Conservation (phyloP, 2,329 filamentous ascomycete species). For the Paraconiothyrium brasiliense region DNA sequence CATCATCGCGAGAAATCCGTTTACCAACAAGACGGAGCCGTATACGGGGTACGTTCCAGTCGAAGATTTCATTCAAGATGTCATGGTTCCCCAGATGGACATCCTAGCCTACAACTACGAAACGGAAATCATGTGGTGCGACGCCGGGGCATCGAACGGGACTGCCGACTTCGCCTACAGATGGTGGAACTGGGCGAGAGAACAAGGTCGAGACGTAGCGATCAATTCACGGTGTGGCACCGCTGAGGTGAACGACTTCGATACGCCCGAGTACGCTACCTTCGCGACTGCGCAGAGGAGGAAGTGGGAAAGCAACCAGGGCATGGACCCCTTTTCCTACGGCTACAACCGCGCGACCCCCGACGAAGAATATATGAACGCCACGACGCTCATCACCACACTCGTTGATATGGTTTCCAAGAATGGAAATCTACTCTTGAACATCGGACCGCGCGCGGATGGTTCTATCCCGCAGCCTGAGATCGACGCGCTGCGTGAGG, state of each 20-base stretch:
- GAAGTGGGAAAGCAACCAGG: constrained; percentile 64
- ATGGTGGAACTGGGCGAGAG: constrained; percentile 55
- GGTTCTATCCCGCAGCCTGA: constrained; percentile 63
- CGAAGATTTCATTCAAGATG: constrained; percentile 52
- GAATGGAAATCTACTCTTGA: constrained; percentile 66
- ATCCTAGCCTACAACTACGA: constrained; percentile 49
- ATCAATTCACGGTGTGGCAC: constrained; percentile 68
- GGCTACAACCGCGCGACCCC: constrained; percentile 68
- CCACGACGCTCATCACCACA: constrained; percentile 57
- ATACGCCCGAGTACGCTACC: constrained; percentile 67
- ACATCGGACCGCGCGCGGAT: constrained; percentile 65
- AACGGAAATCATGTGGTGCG: constrained; percentile 61
- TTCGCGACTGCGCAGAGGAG: constrained; percentile 61
- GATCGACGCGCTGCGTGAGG: constrained; percentile 58
- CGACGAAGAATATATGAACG: constrained; percentile 61
- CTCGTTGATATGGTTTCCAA: constrained; percentile 64
- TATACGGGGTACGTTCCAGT: constrained; percentile 58
- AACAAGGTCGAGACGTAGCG: constrained; percentile 58
- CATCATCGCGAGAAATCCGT: constrained; percentile 42
- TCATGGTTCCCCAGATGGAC: constrained; percentile 57
- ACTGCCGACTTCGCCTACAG: constrained; percentile 54
- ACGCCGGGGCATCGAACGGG: constrained; percentile 56
- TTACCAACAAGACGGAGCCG: constrained; percentile 52
- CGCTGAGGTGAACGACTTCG: constrained; percentile 61
- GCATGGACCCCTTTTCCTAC: constrained; percentile 69